Base-by-base conservation (phyloP, 2,329 filamentous ascomycete species). In the Neopestalotiopsis sp. region DNA sequence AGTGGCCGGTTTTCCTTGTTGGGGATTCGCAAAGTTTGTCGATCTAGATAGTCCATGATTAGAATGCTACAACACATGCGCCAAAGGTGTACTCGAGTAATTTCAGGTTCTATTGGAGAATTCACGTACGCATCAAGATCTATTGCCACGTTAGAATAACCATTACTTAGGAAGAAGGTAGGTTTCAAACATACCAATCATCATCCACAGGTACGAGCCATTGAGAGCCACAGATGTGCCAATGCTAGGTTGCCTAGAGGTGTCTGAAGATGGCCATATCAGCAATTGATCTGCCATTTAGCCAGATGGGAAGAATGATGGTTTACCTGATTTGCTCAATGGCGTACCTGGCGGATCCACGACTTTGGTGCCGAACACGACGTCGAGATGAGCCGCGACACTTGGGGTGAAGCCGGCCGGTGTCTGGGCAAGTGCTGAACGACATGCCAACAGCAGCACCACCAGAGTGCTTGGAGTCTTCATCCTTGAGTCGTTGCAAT, bases 51-150 rank as follows among this genome's bases (percentile, higher is more conserved):
- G 7, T 12, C 10, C 13, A 17, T 38, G 34, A 6, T 14, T 42
- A 38, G 58, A 30, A 12, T 20, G 5, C 9, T 10, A 7, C 28
- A 34, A 2, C 4, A 59, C 6, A 2, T 59, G 7, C 1, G 20
- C 24, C 28, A 4, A 5, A 30, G 3, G 4, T 24, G 5, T 17
- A n/a, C 4, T 5, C 5, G 10, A 34, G 17, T 62, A 3, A 13
- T 45, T 28, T 64, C 5, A 49, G 13, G 1, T 9, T 42, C 10
- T 49, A 20, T 28, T 7, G 24, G 20, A 6, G 3, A 5, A 24
- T 28, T 42, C 6, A 28, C 73, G 34, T 77, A 77, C 75, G 76
- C 76, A 66, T 78, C 75, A 42, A 78, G 72, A 42, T 78, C 76
- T 77, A 28, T 53, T n/a, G 58, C 24, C 17, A 34, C 3, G 24